phyloP scores from a whole-genome alignment of 2,329 filamentous ascomycete genomes.

The Pseudocercospora eumusae region DNA sequence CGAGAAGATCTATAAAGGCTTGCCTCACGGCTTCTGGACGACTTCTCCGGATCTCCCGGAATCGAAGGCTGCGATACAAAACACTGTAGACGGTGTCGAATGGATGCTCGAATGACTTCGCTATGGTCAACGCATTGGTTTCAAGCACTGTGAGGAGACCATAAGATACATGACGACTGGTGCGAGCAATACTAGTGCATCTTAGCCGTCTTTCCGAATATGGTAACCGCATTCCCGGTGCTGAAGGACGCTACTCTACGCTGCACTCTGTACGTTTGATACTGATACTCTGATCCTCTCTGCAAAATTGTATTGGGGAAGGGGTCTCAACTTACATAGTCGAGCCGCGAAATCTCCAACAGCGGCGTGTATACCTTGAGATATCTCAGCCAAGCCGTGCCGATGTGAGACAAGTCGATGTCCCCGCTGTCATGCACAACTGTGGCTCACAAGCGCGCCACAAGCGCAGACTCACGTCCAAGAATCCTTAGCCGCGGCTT shows the following conservation, averaged over 20 bases:
- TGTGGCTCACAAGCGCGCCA: conserved; percentile 1
- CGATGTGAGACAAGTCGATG: neutral
- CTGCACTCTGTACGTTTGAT: neutral
- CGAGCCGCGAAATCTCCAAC: neutral
- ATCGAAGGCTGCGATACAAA: conserved; percentile 3
- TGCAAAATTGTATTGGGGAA: neutral
- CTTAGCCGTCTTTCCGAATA: neutral
- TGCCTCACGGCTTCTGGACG: conserved; percentile 14
- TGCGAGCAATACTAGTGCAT: neutral
- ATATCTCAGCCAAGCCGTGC: neutral
- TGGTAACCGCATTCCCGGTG: neutral
- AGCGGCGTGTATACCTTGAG: neutral
- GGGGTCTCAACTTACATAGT: neutral
- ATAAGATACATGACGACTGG: neutral
- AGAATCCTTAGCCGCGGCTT: neutral
- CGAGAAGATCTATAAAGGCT: conserved; percentile 9
- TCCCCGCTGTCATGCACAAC: neutral
- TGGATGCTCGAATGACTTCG: conserved; percentile 14
- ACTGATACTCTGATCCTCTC: neutral
- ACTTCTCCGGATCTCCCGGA: conserved; percentile 10
- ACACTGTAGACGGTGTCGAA: conserved; percentile 13
- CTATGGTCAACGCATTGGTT: too few species aligned
- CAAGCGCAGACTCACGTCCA: neutral
- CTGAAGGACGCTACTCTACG: neutral
- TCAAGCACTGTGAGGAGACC: neutral